Evolutionary conservation across 2,329 filamentous ascomycete genomes (phyloP).

Genomic region (Fusarium pseudograminearum): DNA sequence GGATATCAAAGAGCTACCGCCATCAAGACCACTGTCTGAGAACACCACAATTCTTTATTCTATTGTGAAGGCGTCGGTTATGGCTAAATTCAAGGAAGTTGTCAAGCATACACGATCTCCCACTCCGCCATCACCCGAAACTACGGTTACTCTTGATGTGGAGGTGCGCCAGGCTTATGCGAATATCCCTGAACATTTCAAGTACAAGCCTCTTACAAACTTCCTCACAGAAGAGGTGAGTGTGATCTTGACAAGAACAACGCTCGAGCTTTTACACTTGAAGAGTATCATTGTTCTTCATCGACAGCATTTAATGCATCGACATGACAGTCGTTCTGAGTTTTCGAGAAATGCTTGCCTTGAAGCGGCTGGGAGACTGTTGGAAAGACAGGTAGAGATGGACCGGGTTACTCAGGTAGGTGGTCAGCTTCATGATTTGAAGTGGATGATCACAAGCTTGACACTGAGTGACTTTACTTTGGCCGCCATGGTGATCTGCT

Average conservation of each 20-base stretch:
- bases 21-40: conserved; percentile 33
- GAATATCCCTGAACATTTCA: conserved; percentile 43
- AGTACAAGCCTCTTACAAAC: conserved; percentile 41
- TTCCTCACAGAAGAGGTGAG: conserved; percentile 46
- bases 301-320: conserved; percentile 43
- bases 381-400: conserved; percentile 49
- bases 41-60: conserved; percentile 43
- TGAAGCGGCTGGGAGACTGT: conserved; percentile 43
- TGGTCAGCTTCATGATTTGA: conserved; percentile 57
- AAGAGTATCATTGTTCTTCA: conserved; percentile 53
- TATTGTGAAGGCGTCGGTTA: conserved; percentile 47
- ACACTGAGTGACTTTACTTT: conserved; percentile 63
- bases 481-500: conserved; percentile 64
- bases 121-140: conserved; percentile 6
- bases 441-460: conserved; percentile 60
- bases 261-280: conserved; percentile 49
- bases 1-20: conserved; percentile 21
- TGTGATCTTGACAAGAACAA: conserved; percentile 46
- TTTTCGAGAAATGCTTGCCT: conserved; percentile 45
- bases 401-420: conserved; percentile 55
- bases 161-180: conserved; percentile 40
- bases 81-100: conserved; percentile 46
- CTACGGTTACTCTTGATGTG: conserved; percentile 38
- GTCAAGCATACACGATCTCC: conserved; percentile 38
- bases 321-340: conserved; percentile 21